A percentile compares a stretch with the other conserved stretches of the same genome.
Evolutionary conservation across 2,329 filamentous ascomycete genomes (phyloP).

Genomic region (Epichloe hybrida): DNA sequence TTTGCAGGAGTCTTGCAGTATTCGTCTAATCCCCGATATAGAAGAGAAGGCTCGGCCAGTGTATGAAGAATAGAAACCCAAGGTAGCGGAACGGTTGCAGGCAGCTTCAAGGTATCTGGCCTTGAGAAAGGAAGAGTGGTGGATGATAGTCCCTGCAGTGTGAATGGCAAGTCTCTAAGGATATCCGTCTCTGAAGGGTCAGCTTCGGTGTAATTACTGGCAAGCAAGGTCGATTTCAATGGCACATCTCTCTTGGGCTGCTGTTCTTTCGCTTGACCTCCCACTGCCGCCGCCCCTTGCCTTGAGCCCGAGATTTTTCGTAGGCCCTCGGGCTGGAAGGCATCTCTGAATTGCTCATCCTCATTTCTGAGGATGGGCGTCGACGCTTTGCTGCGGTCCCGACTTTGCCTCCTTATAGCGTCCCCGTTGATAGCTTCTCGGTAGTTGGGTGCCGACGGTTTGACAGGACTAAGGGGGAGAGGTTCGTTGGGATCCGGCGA

Average conservation of each 20-base stretch:
- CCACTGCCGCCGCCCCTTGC: slow-evolving; percentile 16
- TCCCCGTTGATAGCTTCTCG: slow-evolving; percentile 24
- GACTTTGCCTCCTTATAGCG: slow-evolving; percentile 23
- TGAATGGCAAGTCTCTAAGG: slow-evolving; percentile 76
- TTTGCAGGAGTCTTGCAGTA: slow-evolving; percentile 74
- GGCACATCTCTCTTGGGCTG: slow-evolving; percentile 34
- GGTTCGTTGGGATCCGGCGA: slow-evolving; percentile 43
- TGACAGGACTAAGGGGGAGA: slow-evolving; percentile 30
- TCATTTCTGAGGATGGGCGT: slow-evolving; percentile 26
- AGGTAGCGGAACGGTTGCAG: slow-evolving; percentile 66
- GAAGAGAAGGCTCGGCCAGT: slow-evolving; percentile 81
- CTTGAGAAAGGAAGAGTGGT: slow-evolving; percentile 66
- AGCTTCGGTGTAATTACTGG: slow-evolving; percentile 41
- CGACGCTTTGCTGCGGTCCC: slow-evolving; percentile 23
- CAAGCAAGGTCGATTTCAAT: slow-evolving; percentile 42
- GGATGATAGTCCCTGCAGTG: slow-evolving; percentile 81
- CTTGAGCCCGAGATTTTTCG: slow-evolving; percentile 29
- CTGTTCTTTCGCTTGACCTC: slow-evolving; percentile 16
- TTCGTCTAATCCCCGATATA: slow-evolving; percentile 67
- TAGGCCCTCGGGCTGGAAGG: slow-evolving; percentile 40
- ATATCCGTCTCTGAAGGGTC: slow-evolving; percentile 53
- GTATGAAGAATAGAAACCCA: slow-evolving; percentile 79
- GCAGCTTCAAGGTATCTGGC: slow-evolving; percentile 58
- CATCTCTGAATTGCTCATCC: slow-evolving; percentile 36
- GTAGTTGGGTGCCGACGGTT: slow-evolving; percentile 24